Evolutionary conservation across 257 asterid genomes (phyloP).

Genomic region (Lycium ferocissimum): DNA sequence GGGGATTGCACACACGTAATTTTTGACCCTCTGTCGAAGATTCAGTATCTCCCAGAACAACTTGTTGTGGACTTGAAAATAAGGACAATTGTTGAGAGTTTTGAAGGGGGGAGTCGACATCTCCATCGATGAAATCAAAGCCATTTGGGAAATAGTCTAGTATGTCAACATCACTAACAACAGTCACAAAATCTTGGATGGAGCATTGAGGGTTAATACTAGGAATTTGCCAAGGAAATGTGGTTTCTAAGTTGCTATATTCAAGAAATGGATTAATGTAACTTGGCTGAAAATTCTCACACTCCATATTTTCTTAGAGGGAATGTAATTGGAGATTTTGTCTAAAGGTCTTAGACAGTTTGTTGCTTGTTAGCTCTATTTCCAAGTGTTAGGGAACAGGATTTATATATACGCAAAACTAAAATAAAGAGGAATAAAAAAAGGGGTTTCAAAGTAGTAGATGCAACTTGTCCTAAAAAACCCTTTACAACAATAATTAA

Average conservation of each 20-base stretch:
- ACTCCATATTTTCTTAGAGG: slow-evolving; percentile 29
- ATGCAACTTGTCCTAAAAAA: slow-evolving; percentile 17
- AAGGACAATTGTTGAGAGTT: not conserved
- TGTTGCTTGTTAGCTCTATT: slow-evolving; percentile 17
- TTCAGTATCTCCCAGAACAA: not conserved
- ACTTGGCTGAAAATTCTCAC: slow-evolving; percentile 31
- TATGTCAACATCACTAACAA: slow-evolving; percentile 23
- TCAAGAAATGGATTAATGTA: slow-evolving; percentile 19
- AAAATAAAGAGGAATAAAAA: not conserved
- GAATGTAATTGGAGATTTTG: slow-evolving; percentile 22
- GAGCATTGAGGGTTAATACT: slow-evolving; percentile 6
- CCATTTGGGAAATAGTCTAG: slow-evolving; percentile 34
- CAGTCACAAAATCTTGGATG: slow-evolving; percentile 32
- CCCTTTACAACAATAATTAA: not conserved
- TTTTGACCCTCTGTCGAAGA: not conserved
- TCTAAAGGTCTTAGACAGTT: not conserved
- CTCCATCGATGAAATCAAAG: slow-evolving; percentile 32
- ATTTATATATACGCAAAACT: slow-evolving; percentile 24
- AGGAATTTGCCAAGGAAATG: slow-evolving; percentile 28
- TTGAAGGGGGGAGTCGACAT: not conserved
- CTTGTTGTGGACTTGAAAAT: not conserved
- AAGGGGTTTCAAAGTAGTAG: not conserved
- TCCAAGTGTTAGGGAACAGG: slow-evolving; percentile 14
- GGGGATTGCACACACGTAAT: not conserved
- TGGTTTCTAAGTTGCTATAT: slow-evolving; percentile 23